These are phyloP conservation scores for Paecilomyces sp. DNA, from an alignment of 2,329 filamentous ascomycete genomes.

Conservation along the genomic window DNA sequence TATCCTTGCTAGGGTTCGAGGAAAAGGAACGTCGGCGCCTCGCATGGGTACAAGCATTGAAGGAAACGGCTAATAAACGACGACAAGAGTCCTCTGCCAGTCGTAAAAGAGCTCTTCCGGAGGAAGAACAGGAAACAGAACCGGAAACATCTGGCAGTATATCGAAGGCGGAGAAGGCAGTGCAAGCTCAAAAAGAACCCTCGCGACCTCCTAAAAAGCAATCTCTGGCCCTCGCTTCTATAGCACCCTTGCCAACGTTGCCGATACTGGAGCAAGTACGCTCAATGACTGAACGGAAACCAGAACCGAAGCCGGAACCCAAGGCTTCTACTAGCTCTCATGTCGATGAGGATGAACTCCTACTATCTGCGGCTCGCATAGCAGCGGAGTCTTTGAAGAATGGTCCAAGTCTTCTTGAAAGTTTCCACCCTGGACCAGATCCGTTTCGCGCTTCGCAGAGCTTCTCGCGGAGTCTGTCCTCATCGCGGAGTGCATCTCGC, in stretches of 20 bases:
- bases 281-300: constrained; percentile 18
- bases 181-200: constrained; percentile 2
- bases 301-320: constrained; percentile 11
- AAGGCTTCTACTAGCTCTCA: constrained; percentile 15
- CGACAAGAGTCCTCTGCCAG: constrained; percentile 12
- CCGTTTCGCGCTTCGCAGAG: constrained; percentile 19
- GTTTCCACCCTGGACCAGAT: constrained; percentile 13
- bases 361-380: constrained; percentile 34
- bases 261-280: constrained; percentile 27
- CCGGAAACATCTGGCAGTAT: constrained; percentile 5
- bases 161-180: constrained; percentile 18
- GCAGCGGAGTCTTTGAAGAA: constrained; percentile 31
- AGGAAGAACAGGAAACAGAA: constrained; percentile 7
- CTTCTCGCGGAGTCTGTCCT: constrained; percentile 18
- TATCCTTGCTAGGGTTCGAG: constrained; percentile 3
- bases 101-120: constrained; percentile 21
- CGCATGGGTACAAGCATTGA: constrained; percentile 12
- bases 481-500: constrained; percentile 14
- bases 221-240: constrained; percentile 22
- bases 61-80: constrained; percentile 15
- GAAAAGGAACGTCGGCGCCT: constrained; percentile 3
- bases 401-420: constrained; percentile 26
- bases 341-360: constrained; percentile 35
- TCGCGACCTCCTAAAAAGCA: constrained; percentile 9
- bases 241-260: constrained; percentile 23